phyloP scores from a whole-genome alignment of 495 filamentous ascomycete species.

The Trichoderma orchidacearum region DNA sequence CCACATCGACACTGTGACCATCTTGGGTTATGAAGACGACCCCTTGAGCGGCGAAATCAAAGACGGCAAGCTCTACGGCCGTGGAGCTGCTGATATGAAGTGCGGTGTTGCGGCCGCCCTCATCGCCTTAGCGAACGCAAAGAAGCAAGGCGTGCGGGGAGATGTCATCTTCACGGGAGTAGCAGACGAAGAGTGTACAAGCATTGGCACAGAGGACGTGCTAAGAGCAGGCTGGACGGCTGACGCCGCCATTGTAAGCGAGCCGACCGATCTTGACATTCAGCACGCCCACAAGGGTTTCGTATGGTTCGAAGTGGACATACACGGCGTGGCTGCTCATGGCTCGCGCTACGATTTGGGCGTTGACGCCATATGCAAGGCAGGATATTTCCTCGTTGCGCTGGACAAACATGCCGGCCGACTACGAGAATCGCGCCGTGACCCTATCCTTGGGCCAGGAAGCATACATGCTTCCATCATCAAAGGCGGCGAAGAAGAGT shows the following conservation, averaged over 20 bases:
- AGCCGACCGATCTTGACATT: constrained; percentile 24
- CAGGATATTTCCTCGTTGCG: constrained; percentile 28
- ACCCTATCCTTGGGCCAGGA: constrained; percentile 15
- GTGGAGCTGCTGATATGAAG: constrained; percentile 35
- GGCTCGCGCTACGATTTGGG: constrained; percentile 27
- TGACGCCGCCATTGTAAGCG: constrained; percentile 28
- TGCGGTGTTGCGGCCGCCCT: constrained; percentile 29
- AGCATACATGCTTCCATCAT: constrained; percentile 31
- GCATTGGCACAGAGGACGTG: constrained; percentile 29
- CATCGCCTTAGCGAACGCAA: constrained; percentile 17
- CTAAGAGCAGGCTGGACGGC: constrained; percentile 33
- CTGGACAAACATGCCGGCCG: constrained; percentile 21
- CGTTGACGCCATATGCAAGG: constrained; percentile 27
- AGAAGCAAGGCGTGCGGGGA: constrained; percentile 16
- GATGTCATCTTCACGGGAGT: constrained; percentile 35
- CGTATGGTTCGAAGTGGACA: constrained; percentile 30
- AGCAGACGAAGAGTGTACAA: constrained; percentile 33
- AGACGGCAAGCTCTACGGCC: constrained; percentile 25
- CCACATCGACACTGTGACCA: constrained; percentile 33
- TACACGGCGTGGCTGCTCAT: constrained; percentile 31
- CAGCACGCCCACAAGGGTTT: constrained; percentile 33
- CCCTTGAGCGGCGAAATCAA: constrained; percentile 23
- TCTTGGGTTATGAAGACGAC: constrained; percentile 26
- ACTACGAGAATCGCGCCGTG: constrained; percentile 13
- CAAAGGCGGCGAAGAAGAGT: constrained; percentile 31